These are phyloP conservation scores for Cornus florida DNA, from an alignment of 148 eudicot genomes.

Conservation along the genomic window DNA sequence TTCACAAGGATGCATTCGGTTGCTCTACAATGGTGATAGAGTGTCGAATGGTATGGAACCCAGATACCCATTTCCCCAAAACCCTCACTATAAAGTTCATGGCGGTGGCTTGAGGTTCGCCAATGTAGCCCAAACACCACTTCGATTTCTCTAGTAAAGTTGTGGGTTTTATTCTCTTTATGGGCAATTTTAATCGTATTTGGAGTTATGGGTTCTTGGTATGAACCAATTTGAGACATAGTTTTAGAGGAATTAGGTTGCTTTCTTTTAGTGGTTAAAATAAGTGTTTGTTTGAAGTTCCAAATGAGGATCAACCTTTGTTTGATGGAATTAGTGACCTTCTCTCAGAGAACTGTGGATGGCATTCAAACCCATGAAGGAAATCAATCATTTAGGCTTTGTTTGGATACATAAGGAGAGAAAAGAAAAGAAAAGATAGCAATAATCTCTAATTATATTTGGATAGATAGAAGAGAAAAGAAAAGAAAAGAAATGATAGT, in stretches of 20 bases:
- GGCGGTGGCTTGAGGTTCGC: conserved; percentile 14
- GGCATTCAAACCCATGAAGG: too few relatives aligned
- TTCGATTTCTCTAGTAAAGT: conserved; percentile 31
- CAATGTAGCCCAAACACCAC: neutral
- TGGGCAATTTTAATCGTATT: neutral
- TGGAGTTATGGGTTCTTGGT: too few relatives aligned
- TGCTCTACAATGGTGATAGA: conserved; percentile 39
- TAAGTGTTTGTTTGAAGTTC: too few relatives aligned
- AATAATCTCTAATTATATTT: too few relatives aligned
- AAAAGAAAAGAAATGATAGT: too few relatives aligned
- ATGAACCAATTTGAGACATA: neutral
- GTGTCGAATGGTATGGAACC: conserved; percentile 18
- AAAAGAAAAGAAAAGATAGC: too few relatives aligned
- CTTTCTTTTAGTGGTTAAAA: too few relatives aligned
- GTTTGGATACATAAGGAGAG: too few relatives aligned
- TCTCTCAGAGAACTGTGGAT: too few relatives aligned
- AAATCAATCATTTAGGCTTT: too few relatives aligned
- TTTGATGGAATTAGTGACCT: too few relatives aligned
- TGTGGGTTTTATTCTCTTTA: conserved; percentile 8
- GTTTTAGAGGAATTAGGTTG: neutral
- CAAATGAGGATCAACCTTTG: neutral
- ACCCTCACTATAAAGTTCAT: conserved; percentile 9
- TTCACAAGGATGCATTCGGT: conserved; percentile 45
- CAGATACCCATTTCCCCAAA: conserved; percentile 21
- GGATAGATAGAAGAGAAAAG: too few relatives aligned